phyloP scores from a whole-genome alignment of 139 green algal species.

The Micromonas pusilla region DNA sequence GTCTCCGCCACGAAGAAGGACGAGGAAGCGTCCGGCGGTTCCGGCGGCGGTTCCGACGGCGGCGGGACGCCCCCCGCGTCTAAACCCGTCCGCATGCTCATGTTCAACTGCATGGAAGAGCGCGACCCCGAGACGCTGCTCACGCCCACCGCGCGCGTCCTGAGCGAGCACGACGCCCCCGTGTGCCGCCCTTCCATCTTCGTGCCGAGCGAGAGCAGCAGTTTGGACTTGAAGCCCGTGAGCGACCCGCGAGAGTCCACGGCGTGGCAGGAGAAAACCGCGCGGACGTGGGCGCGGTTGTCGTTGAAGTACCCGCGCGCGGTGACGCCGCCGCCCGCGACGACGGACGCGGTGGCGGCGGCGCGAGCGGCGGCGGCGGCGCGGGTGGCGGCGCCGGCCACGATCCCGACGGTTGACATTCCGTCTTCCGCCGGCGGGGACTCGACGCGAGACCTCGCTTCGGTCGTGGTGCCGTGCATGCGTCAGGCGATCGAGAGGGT shows the following conservation, averaged over 20 bases:
- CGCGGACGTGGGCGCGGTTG: background rate
- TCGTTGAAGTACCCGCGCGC: background rate
- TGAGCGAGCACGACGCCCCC: background rate
- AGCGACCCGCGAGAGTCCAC: background rate
- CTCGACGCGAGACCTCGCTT: background rate
- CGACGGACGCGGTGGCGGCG: no score
- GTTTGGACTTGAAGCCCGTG: background rate
- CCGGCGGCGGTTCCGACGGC: background rate
- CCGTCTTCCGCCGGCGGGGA: no score
- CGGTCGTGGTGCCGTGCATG: background rate
- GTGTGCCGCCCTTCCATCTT: background rate
- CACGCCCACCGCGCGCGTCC: background rate
- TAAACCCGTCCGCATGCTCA: background rate
- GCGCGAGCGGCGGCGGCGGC: background rate
- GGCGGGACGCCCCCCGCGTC: background rate
- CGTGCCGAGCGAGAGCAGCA: background rate
- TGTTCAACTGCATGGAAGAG: slow-evolving; percentile 20
- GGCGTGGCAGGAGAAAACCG: slow-evolving; percentile 11
- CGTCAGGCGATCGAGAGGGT: background rate
- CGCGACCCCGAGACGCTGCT: background rate
- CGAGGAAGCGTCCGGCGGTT: background rate
- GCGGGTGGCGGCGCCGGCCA: background rate
- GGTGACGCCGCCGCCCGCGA: background rate
- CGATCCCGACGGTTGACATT: no score
- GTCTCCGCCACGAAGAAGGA: background rate